phyloP scores from a whole-genome alignment of 108 stramenopile species.

The Cyclotella choctawhatcheeana region DNA sequence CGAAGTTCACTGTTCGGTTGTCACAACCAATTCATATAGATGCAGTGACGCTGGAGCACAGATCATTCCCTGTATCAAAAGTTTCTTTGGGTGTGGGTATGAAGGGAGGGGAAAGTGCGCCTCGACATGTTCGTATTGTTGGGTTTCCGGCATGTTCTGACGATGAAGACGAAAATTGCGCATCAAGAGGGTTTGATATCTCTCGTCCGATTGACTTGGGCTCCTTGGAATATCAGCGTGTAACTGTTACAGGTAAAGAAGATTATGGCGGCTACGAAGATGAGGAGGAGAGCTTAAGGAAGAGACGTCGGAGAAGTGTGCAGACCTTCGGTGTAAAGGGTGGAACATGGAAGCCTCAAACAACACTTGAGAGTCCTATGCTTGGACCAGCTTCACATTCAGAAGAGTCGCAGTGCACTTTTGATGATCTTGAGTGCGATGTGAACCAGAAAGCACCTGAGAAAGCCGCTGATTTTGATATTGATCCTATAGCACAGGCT shows the following conservation, averaged over 20 bases:
- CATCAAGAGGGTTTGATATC: conserved; percentile 62
- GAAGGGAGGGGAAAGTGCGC: conserved; percentile 57
- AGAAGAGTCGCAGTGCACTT: background rate
- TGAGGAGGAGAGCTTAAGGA: conserved; percentile 7
- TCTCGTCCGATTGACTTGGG: conserved; percentile 57
- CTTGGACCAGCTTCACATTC: background rate
- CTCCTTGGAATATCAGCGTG: conserved; percentile 52
- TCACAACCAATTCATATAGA: conserved; percentile 58
- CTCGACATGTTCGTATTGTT: conserved; percentile 60
- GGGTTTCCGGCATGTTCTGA: conserved; percentile 70
- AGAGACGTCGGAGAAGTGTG: conserved; percentile 25
- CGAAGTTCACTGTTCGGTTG: conserved; percentile 56
- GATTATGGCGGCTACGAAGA: conserved; percentile 21
- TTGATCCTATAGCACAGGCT: conserved; percentile 16
- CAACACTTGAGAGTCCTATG: background rate
- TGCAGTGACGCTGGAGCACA: conserved; percentile 72
- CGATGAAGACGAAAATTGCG: conserved; percentile 39
- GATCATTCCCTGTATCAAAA: conserved; percentile 40
- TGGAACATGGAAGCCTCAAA: conserved; percentile 21
- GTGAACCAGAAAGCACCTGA: background rate
- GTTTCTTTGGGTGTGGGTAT: no score
- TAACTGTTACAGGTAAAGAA: conserved; percentile 38
- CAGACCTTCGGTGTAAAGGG: conserved; percentile 47
- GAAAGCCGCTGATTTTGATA: no score
- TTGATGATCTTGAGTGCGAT: conserved; percentile 7